Evolutionary conservation across 192 early-diverging fungal genomes (phyloP).

Genomic region (Lobosporangium transversale): DNA sequence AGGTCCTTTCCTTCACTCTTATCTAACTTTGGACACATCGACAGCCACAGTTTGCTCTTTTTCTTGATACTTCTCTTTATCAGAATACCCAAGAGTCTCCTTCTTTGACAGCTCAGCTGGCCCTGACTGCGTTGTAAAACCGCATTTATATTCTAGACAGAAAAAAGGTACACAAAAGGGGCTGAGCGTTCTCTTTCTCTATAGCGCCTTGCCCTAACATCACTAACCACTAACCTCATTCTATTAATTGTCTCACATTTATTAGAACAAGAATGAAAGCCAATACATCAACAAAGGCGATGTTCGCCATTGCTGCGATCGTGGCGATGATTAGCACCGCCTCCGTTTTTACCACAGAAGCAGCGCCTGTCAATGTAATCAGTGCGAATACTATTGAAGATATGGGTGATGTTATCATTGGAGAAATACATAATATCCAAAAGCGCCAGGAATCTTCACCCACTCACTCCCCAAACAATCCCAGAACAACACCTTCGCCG

Average conservation of each 20-base stretch:
- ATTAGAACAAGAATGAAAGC: constrained; percentile 22
- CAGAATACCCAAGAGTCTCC: constrained; percentile 3
- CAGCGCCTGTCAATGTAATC: constrained; percentile 22
- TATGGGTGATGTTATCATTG: not conserved
- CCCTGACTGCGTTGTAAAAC: constrained; percentile 21
- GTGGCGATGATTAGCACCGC: constrained; percentile 19
- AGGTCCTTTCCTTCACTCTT: not conserved
- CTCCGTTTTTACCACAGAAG: constrained; percentile 11
- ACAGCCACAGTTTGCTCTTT: not conserved
- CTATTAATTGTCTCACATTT: not conserved
- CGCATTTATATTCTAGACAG: not conserved
- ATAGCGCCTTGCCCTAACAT: not conserved
- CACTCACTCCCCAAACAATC: too few species aligned
- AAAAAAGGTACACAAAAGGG: constrained; percentile 2
- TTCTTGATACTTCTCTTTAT: not conserved
- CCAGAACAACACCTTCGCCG: too few species aligned
- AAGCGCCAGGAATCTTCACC: not conserved
- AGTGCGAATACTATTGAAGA: not conserved
- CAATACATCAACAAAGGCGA: constrained; percentile 8
- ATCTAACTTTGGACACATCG: not conserved
- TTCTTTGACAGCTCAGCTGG: constrained; percentile 43
- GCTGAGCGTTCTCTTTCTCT: not conserved
- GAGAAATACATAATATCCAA: not conserved
- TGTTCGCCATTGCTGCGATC: constrained; percentile 18
- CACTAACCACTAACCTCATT: not conserved